Base-by-base conservation (phyloP, 495 filamentous ascomycete genomes). In the Aspergillus carlsbadensis region DNA sequence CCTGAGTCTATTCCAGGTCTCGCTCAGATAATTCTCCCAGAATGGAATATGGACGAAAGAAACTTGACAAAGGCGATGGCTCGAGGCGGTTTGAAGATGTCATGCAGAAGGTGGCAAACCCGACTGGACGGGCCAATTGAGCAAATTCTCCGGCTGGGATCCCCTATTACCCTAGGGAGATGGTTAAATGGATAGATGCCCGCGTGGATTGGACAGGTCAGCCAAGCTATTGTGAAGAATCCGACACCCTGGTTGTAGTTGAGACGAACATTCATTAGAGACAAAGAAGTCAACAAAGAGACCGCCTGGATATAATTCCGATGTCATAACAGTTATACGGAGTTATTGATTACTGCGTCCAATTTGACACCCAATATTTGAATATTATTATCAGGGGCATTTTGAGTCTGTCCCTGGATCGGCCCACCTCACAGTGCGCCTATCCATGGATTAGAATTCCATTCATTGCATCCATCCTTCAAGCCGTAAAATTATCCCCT, bases 21-120 rank as follows among this genome's bases (percentile, higher is more conserved):
- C 8, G 26, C 26, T 48, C 10, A 15, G 10, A 29, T 8, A 26
- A 10, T 15, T 46, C 5, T 15, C 18, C 46, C 0, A 36, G 31
- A 49, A 49, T 17, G 46, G 46, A 49, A 49, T 20, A 49, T 37
- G 33, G 46, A 35, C 31, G 11, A 36, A 10, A 14, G n/a, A n/a
- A n/a, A n/a, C n/a, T n/a, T n/a, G n/a, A n/a, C 20, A 11, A 21
- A 18, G 7, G 39, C 7, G 39, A 42, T 42, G 18, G 18, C 39
- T 18, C 39, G n/a, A 41, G 39, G 40, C 13, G 36, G 11, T 10
- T 14, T 14, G 36, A 31, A 26, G 5, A 47, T 49, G 45, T 35
- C 31, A 49, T 49, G 45, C 45, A 49, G 44, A 47, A 29, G 6
- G 17, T 11, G 44, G 44, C 44, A 15, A 33, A 33, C 14, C 26